Conservation (phyloP, 768 basidiomycete genomes). For the Podaxis mareebaensis region DNA sequence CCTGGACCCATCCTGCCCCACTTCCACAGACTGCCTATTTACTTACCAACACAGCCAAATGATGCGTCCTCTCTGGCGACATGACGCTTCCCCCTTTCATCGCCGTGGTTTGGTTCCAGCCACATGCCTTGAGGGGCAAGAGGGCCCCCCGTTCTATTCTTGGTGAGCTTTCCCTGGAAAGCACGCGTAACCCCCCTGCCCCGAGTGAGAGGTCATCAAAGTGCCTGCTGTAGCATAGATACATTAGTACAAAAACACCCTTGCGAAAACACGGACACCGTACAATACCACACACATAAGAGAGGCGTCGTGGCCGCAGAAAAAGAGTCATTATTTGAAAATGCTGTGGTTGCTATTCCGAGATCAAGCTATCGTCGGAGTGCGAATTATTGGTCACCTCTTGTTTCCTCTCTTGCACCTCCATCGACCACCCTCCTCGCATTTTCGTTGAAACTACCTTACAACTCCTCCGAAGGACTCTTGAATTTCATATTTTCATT, state of each 20-base stretch:
- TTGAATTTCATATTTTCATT: conserved; percentile 25
- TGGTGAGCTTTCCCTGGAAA: conserved; percentile 15
- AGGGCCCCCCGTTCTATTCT: conserved; percentile 8
- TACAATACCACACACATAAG: background rate
- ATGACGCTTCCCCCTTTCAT: background rate
- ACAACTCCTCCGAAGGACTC: conserved; percentile 14
- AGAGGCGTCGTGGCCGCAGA: background rate
- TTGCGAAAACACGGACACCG: background rate
- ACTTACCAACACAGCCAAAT: background rate
- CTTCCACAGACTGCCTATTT: background rate
- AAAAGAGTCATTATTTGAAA: conserved; percentile 6
- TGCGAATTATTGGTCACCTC: conserved; percentile 36
- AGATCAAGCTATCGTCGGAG: conserved; percentile 36
- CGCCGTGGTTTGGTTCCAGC: background rate
- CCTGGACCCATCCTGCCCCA: background rate
- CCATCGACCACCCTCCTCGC: conserved; percentile 31
- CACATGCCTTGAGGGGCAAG: conserved; percentile 3
- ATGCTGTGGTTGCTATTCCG: conserved; percentile 22
- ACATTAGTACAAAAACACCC: background rate
- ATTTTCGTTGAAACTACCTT: conserved; percentile 24
- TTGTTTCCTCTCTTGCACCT: conserved; percentile 42
- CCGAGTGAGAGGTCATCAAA: conserved; percentile 8
- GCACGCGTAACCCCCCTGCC: conserved; percentile 7
- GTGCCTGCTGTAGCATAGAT: conserved; percentile 9
- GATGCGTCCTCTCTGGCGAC: background rate